These are phyloP conservation scores for Termitomyces sp. DNA, from an alignment of 768 basidiomycete species.

Conservation along the genomic window DNA sequence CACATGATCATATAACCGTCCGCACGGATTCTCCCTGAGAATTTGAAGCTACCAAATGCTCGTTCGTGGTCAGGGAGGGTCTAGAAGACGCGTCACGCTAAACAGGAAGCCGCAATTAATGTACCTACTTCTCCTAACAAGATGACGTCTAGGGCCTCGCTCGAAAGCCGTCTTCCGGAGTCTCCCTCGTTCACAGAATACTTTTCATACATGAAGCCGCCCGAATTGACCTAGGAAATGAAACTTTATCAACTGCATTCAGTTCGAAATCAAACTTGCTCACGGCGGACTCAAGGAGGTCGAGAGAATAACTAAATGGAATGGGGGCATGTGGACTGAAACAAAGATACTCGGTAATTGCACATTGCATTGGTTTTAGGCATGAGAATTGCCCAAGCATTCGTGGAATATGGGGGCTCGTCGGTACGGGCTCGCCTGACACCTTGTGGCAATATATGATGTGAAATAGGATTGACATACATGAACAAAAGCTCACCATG, in stretches of 20 bases:
- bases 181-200: slow-evolving; percentile 4
- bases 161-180: slow-evolving; percentile 5
- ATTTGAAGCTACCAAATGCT: slow-evolving; percentile 63
- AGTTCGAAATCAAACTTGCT: not conserved
- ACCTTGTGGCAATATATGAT: slow-evolving; percentile 10
- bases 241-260: not conserved
- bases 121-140: slow-evolving; percentile 36
- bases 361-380: slow-evolving; percentile 45
- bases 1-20: slow-evolving; percentile 58
- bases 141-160: slow-evolving; percentile 24
- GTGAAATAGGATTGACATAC: slow-evolving; percentile 2
- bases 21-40: slow-evolving; percentile 49
- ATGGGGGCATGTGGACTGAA: slow-evolving; percentile 32
- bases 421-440: slow-evolving; percentile 9
- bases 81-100: slow-evolving; percentile 23
- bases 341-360: slow-evolving; percentile 37
- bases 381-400: slow-evolving; percentile 27
- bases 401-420: slow-evolving; percentile 6
- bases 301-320: slow-evolving; percentile 14
- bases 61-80: slow-evolving; percentile 47
- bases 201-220: slow-evolving; percentile 21
- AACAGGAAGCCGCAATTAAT: not conserved
- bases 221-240: slow-evolving; percentile 12
- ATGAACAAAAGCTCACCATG: slow-evolving; percentile 36
- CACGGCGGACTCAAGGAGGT: slow-evolving; percentile 11